Base-by-base conservation (phyloP, 352 stramenopile species). In the Phytophthora rubi region DNA sequence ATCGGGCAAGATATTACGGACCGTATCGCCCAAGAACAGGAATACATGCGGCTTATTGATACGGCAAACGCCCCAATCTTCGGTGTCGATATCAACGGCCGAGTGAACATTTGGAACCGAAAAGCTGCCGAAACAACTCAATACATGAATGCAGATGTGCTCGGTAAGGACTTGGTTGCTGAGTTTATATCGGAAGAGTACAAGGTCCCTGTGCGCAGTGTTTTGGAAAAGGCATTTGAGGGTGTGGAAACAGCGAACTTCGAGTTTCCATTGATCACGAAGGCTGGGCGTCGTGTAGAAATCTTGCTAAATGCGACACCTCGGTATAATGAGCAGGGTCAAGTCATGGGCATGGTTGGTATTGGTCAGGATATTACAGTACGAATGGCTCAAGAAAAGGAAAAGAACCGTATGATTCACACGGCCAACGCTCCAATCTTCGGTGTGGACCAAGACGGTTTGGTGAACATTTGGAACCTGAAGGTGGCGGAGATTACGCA, bases 1-100 rank as follows among this genome's bases (percentile, higher is more conserved):
- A 95, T 96, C 65, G 89, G 87, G 1, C 88, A 96, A 64, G 90
- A 96, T 55, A 92, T 94, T 42, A 91, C 86, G 3, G 81, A 90
- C 18, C 81, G 83, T 9, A 91, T 91, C 57, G 82, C 82, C 2
- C 83, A 92, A 58, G 85, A 92, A 32, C 77, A 92, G 32, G 85
- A 92, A 51, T 91, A 92, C 30, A 88, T 79, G 13, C 73, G 83
- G n/a, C 53, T 93, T 28, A 93, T 93, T 47, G 85, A 93, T 55
- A 85, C 84, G 0, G 86, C 86, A 0, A 88, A 94, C 39, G 79
- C 79, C 8, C 79, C 79, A 13, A 86, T 86, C 16, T 94, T 97
- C 70, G 88, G 86, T 48, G 76, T 95, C 0, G 87, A 97, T 67
- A 65, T 65, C 1, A 67, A 68, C 18, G 65, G 65, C 3, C 59